Conservation (phyloP, 2,329 filamentous ascomycete genomes). For the Sclerotinia spermophila region DNA sequence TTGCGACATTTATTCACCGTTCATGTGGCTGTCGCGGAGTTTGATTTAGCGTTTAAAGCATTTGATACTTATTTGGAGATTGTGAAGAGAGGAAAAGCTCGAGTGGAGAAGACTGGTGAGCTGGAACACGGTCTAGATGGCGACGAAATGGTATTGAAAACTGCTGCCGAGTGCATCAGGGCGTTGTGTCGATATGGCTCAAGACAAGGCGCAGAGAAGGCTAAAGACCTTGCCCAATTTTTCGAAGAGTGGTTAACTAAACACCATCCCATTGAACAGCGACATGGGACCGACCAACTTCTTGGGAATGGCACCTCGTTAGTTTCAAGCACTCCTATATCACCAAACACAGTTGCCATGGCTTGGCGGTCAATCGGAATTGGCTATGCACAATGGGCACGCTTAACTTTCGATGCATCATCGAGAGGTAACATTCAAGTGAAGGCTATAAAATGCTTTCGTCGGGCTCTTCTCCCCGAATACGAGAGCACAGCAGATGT, state of each 20-base stretch:
- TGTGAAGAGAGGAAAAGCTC: conserved; percentile 77
- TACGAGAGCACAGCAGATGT: conserved; percentile 64
- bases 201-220: conserved; percentile 71
- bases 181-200: conserved; percentile 81
- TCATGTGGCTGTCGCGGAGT: conserved; percentile 84
- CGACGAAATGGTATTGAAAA: conserved; percentile 71
- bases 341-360: conserved; percentile 59
- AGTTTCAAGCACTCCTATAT: conserved; percentile 42
- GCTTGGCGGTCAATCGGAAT: conserved; percentile 84
- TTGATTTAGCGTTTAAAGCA: conserved; percentile 84
- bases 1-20: conserved; percentile 82
- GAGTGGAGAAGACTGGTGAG: conserved; percentile 74
- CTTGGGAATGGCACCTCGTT: conserved; percentile 25
- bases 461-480: conserved; percentile 66
- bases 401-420: conserved; percentile 71
- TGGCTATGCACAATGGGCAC: conserved; percentile 82
- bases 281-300: conserved; percentile 19
- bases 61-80: conserved; percentile 92
- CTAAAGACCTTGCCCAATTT: conserved; percentile 63
- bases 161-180: conserved; percentile 74
- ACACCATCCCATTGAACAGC: conserved; percentile 37
- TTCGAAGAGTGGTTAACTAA: conserved; percentile 74
- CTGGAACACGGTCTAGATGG: conserved; percentile 70
- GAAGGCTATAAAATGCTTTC: conserved; percentile 72
- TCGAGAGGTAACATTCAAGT: conserved; percentile 69